Evolutionary conservation across 495 filamentous ascomycete genomes (phyloP), one percentile per base, ranked within the genome.

Genomic region (Talaromyces proteolyticus): DNA sequence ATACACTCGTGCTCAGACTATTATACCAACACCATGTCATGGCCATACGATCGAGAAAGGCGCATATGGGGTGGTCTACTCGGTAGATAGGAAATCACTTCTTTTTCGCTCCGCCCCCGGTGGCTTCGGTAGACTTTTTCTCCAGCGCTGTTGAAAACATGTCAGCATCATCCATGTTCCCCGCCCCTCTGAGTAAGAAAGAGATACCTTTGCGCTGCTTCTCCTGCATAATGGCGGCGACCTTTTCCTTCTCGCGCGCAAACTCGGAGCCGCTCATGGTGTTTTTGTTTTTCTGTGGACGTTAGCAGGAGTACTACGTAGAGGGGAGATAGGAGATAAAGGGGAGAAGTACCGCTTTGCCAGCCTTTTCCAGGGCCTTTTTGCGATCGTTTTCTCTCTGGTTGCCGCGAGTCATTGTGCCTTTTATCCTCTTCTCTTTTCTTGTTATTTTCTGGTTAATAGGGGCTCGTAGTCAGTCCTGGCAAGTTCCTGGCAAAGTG

Each of bases 321-420:
- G 11, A 19, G 14, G 7, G 34, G 21, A 21, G 18, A 24, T 19
- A 26, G 11, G 14, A 7, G n/a, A 22, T n/a, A 18, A 7, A 8
- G 19, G 20, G 24, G 36, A 49, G 45, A 49, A 44, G 59, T 69
- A 86, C 85, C 67, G 70, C 51, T 19, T 61, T 53, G 23, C 76
- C 70, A 44, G 72, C 61, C 62, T 81, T 80, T 75, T 91, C 89
- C 64, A 80, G 78, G 59, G 76, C 84, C 69, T 89, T 90, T 68
- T 87, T 86, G 51, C 91, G 87, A 60, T 86, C 88, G 67, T 87
- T 87, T 48, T 95, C 90, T 61, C 91, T 82, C 76, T 96, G 91
- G 63, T 96, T 96, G 55, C 91, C 91, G 64, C 91, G 87, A 51
- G 91, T 82, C 91, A 96, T 96, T 26, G 64, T 78, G 65, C 11